These are phyloP conservation scores for Thozetella sp. DNA, from an alignment of 495 filamentous ascomycete species.

Conservation along the genomic window DNA sequence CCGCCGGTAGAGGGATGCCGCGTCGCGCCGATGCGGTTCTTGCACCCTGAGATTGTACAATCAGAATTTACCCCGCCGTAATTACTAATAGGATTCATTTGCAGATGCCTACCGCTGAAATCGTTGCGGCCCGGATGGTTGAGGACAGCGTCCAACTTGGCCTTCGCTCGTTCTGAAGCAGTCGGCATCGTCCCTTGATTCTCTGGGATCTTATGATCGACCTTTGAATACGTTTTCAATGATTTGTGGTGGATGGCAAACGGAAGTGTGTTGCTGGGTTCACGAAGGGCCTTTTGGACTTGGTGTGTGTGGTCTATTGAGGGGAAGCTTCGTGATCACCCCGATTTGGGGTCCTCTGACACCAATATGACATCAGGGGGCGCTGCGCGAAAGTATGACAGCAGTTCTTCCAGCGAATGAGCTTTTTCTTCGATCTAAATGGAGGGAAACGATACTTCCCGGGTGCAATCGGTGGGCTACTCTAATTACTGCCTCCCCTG, in stretches of 20 bases:
- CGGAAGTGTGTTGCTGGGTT: too few relatives aligned
- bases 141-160: not conserved
- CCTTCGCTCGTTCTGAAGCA: not conserved
- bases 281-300: not conserved
- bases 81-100: too few relatives aligned
- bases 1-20: not conserved
- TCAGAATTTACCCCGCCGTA: not conserved
- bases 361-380: not conserved
- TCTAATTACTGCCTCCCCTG: too few relatives aligned
- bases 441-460: too few relatives aligned
- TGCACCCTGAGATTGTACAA: not conserved
- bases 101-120: not conserved
- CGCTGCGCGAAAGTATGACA: not conserved
- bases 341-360: not conserved
- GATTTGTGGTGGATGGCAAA: too few relatives aligned
- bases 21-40: slow-evolving; percentile 1
- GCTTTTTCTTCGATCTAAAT: too few relatives aligned
- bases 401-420: not conserved
- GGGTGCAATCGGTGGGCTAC: too few relatives aligned
- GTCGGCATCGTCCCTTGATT: not conserved
- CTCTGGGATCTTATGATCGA: too few relatives aligned
- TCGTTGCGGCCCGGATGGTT: not conserved
- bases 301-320: not conserved
- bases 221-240: not conserved
- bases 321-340: not conserved